Conservation (phyloP, 768 basidiomycete genomes). For the Boletus reticulatus region DNA sequence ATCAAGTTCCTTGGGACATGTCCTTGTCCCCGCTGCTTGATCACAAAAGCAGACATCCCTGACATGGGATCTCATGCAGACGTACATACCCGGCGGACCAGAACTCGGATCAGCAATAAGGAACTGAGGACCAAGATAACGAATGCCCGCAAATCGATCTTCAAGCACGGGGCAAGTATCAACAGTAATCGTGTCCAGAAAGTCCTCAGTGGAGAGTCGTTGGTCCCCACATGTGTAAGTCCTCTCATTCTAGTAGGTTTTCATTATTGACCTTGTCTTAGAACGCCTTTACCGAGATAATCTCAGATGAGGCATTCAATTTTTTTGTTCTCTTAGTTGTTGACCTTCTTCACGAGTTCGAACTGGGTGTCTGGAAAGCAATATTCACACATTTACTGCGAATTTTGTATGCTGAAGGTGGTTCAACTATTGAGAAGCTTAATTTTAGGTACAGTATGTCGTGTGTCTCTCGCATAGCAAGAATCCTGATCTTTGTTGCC, state of each 20-base stretch:
- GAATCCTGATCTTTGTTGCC: too few relatives aligned
- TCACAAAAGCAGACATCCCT: background rate
- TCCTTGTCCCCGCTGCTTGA: background rate
- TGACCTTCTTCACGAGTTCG: conserved; percentile 19
- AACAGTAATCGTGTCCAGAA: background rate
- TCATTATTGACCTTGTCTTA: too few relatives aligned
- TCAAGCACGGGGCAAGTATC: background rate
- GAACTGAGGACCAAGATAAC: background rate
- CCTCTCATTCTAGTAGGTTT: background rate
- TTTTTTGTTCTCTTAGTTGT: background rate
- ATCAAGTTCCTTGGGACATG: conserved; percentile 5
- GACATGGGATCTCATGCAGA: background rate
- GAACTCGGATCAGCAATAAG: background rate
- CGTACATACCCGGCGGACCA: background rate
- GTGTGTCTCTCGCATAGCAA: too few relatives aligned
- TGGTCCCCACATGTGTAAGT: background rate
- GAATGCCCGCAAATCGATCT: conserved; percentile 1
- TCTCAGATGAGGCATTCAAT: background rate
- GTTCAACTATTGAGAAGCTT: background rate
- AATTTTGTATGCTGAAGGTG: background rate
- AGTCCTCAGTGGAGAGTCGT: conserved; percentile 6
- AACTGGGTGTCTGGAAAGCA: conserved; percentile 26
- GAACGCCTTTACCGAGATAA: too few relatives aligned
- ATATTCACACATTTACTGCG: conserved; percentile 18
- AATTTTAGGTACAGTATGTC: background rate